Evolutionary conservation across 179 eudicot genomes (phyloP).

Genomic region (Spergularia azorica): DNA sequence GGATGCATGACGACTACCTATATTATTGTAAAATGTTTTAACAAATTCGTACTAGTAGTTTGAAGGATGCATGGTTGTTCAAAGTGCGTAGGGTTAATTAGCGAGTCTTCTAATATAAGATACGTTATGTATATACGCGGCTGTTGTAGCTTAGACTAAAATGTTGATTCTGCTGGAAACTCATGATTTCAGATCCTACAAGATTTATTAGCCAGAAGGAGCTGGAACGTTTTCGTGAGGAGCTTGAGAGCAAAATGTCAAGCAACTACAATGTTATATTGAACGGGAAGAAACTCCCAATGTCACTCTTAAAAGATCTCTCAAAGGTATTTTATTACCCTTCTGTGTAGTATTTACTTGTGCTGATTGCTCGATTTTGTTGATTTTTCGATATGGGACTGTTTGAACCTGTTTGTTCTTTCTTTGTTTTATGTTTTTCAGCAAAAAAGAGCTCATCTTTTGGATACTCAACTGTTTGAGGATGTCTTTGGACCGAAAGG

Average conservation of each 20-base stretch:
- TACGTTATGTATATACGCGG: too few relatives aligned
- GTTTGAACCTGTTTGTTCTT: not conserved
- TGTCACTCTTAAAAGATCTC: slow-evolving; percentile 83
- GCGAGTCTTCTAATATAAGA: not conserved
- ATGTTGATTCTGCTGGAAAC: not conserved
- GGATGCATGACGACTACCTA: too few relatives aligned
- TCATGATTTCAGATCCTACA: slow-evolving; percentile 51
- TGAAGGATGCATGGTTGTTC: too few relatives aligned
- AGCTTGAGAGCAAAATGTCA: slow-evolving; percentile 61
- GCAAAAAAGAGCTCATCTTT: slow-evolving; percentile 89
- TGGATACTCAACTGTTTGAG: slow-evolving; percentile 75
- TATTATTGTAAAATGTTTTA: too few relatives aligned
- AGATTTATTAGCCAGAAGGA: slow-evolving; percentile 62
- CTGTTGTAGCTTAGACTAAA: too few relatives aligned
- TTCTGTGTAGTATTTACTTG: not conserved
- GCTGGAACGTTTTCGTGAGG: slow-evolving; percentile 76
- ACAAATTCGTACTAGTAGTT: too few relatives aligned
- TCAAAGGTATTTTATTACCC: slow-evolving; percentile 56
- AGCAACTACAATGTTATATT: slow-evolving; percentile 72
- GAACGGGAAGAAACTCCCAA: slow-evolving; percentile 76
- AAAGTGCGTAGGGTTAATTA: too few relatives aligned
- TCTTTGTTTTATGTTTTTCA: slow-evolving; percentile 13
- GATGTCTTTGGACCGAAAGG: slow-evolving; percentile 79
- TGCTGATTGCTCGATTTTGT: not conserved
- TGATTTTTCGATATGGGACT: not conserved